Base-by-base conservation (phyloP, 2,329 filamentous ascomycete genomes). In the Phymatotrichopsis omnivora region DNA sequence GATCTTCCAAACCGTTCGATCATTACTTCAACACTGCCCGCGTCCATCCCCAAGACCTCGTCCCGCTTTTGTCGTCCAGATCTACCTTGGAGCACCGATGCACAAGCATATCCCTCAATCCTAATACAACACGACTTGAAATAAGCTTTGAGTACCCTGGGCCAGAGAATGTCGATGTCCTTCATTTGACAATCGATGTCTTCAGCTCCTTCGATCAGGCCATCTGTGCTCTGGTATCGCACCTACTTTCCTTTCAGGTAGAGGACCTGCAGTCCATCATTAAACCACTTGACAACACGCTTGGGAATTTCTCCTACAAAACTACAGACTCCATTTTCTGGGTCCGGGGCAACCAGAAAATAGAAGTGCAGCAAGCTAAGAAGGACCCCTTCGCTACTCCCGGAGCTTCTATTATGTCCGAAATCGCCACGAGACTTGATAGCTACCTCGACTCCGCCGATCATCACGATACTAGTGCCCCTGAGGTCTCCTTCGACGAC, bases 321-420 rank as follows among this genome's bases (percentile, higher is more conserved):
- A 38, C 22, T 16, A 14, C 7, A 14, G 19, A 16, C n/a, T 24
- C 35, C 12, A 25, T 38, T 16, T 41, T 41, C 28, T 41, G 38
- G 38, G 38, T 41, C 25, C 16, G 38, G 3, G 28, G 38, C 4
- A 41, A 31, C n/a, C 27, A 31, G 5, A 24, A 31, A 12, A 31
- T 23, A 17, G 14, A 27, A 12, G 17, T 31, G 14, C 19, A 41
- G 17, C 11, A 32, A 30, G n/a, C n/a, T n/a, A 31, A 29, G 20
- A 32, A 22, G 3, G 17, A 14, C 11, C 10, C 38, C 7, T 2
- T 32, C n/a, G n/a, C n/a, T n/a, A n/a, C n/a, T n/a, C n/a, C n/a
- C n/a, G n/a, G n/a, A n/a, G n/a, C n/a, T n/a, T n/a, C n/a, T n/a
- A n/a, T n/a, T n/a, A 29, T 30, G 17, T 20, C 29, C 16, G 7